Evolutionary conservation across 257 asterid species (phyloP), one percentile per base, ranked within the genome.

Genomic region (Solanum appendiculatum): DNA sequence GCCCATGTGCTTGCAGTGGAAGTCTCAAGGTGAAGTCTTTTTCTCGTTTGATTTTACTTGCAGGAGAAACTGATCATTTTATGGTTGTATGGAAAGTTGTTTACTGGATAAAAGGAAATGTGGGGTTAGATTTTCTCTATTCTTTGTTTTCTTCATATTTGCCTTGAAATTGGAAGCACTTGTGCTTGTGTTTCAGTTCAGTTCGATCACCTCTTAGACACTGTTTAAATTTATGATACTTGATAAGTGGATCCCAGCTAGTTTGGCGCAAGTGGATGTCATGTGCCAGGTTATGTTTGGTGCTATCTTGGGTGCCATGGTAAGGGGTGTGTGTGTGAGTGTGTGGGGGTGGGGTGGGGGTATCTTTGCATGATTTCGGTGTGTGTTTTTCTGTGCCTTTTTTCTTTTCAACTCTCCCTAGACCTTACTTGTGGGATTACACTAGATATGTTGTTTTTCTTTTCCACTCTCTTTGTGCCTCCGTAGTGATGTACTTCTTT

Each of bases 1-100:
- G 88, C 37, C 99, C 99, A 29, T 97, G 99, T 91, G 95, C 91
- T 89, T 97, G 99, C 88, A 96, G 94, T 88, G 99, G 99, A 85
- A 97, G 99, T 89, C 98, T 97, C 81, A 97, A 97, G 97, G 99
- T 91, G 37, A 84, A 20, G 3, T 33, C 16, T 56, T 54, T 82
- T 15, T 48, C 58, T n/a, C 20, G 34, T 1, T 77, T 56, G 37
- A 16, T 42, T 60, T 81, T 81, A 29, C 78, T 33, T 77, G 60
- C 34, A 7, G 58, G 84, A 44, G 39, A 78, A 44, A 4, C 16
- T 78, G 63, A 78, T 15, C 39, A 15, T 42, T 44, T 78, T 48
- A 14, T 78, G 4, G 68, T 81, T 48, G 10, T 46, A 29, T 29
- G 68, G 29, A 80, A 80, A 80, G 5, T 8, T 46, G 27, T 48